Evolutionary conservation across 2,329 filamentous ascomycete genomes (phyloP), one percentile per base, ranked within the genome.

Genomic region (Penicillium sp.): DNA sequence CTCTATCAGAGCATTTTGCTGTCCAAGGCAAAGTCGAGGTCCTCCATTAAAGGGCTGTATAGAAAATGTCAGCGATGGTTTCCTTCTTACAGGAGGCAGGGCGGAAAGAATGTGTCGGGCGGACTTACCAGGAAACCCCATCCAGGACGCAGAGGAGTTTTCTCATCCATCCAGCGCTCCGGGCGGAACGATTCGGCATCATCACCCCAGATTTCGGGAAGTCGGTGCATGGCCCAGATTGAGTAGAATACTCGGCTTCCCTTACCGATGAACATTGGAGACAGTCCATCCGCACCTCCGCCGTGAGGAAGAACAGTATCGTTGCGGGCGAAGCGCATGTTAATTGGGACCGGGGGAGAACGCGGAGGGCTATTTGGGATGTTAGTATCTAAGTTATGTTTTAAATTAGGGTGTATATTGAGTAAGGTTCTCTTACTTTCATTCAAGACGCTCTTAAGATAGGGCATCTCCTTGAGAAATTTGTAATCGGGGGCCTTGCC

Each of bases 81-180:
- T 22, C n/a, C 18, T 8, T 12, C 18, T 40, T 12, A 5, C 9
- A 40, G 37, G 4, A 9, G 11, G 8, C 18, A 23, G 29, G 12
- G 0, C 11, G 20, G 18, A 25, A 47, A 46, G 26, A 18, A 31
- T 47, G 29, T 8, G 7, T 9, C 7, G 12, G 20, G 44, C 6
- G 6, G 22, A 47, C 44, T 47, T 20, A 47, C 44, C 9, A 47
- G 20, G 29, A 31, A 47, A 22, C 44, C 44, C 44, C 44, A 47
- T 33, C 44, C 44, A 6, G 44, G 44, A 7, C 44, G 44, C 9
- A 47, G 27, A 14, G 44, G 44, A 3, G 15, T 20, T 11, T 35
- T 47, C 4, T 47, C 44, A 47, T 47, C 44, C 44, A 47, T 31
- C 44, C 44, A 47, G 20, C 44, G 44, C 44, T 47, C 44, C 4